phyloP scores from a whole-genome alignment of 2,329 filamentous ascomycete species.

The Pseudodiploospora longispora region DNA sequence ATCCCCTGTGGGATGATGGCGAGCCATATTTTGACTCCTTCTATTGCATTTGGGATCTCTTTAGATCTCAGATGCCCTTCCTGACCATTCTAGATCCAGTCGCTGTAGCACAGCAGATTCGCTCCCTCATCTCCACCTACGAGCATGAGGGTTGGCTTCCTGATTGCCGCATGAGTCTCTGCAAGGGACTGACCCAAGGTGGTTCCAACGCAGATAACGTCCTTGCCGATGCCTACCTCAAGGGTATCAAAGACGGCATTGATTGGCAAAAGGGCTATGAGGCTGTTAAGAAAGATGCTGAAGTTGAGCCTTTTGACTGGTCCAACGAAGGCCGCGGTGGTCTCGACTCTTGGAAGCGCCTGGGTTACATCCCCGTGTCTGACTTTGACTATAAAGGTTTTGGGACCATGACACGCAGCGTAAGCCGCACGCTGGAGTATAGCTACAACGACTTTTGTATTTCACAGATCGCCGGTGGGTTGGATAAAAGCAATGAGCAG shows the following conservation, averaged over 20 bases:
- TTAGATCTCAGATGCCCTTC: conserved; percentile 60
- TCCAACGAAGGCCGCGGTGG: conserved; percentile 62
- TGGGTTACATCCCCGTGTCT: conserved; percentile 63
- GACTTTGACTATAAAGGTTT: conserved; percentile 59
- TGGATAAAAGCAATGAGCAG: conserved; percentile 47
- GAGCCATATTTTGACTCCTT: conserved; percentile 71
- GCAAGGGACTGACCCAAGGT: conserved; percentile 66
- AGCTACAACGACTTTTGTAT: conserved; percentile 71
- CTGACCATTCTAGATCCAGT: conserved; percentile 59
- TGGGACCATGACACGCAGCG: conserved; percentile 61
- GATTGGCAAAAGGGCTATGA: conserved; percentile 62
- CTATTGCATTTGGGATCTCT: conserved; percentile 71
- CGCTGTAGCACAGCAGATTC: conserved; percentile 57
- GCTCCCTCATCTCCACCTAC: conserved; percentile 65
- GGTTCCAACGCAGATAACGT: conserved; percentile 68
- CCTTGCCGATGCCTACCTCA: conserved; percentile 58
- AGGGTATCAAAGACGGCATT: conserved; percentile 53
- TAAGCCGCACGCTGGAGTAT: conserved; percentile 70
- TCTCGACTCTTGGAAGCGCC: conserved; percentile 60
- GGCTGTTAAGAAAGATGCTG: conserved; percentile 65
- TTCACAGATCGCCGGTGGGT: conserved; percentile 48
- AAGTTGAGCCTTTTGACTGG: conserved; percentile 64
- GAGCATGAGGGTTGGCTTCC: conserved; percentile 62
- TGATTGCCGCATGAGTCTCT: conserved; percentile 69
- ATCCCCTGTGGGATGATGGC: conserved; percentile 55